These are phyloP conservation scores for Blastobotrys capitulatus DNA, from an alignment of 1,139 yeast species.

Conservation along the genomic window DNA sequence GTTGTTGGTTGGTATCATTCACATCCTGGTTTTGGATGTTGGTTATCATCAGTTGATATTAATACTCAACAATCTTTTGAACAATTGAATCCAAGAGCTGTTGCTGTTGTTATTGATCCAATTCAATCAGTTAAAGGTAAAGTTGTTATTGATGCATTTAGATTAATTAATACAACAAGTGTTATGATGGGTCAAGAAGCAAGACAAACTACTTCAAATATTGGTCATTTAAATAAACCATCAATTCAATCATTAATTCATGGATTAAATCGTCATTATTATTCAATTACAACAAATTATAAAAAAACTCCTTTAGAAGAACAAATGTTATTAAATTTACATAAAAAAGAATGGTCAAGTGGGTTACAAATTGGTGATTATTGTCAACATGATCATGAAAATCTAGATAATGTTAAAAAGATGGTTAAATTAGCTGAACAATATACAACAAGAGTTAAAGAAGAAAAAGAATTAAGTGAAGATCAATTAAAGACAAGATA, in stretches of 20 bases:
- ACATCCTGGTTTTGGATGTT: slow-evolving; percentile 99
- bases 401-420: slow-evolving; percentile 64
- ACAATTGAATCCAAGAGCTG: slow-evolving; percentile 90
- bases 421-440: slow-evolving; percentile 89
- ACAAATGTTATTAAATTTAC: slow-evolving; percentile 88
- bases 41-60: slow-evolving; percentile 96
- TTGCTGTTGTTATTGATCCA: slow-evolving; percentile 97
- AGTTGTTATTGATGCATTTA: slow-evolving; percentile 97
- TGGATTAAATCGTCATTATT: slow-evolving; percentile 94
- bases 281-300: slow-evolving; percentile 90
- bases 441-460: slow-evolving; percentile 86
- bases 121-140: slow-evolving; percentile 98
- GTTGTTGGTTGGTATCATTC: slow-evolving; percentile 99
- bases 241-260: slow-evolving; percentile 96
- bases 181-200: slow-evolving; percentile 97
- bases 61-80: slow-evolving; percentile 97
- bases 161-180: slow-evolving; percentile 84
- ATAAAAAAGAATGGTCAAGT: slow-evolving; percentile 94
- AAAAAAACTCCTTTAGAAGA: slow-evolving; percentile 91
- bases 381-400: slow-evolving; percentile 69
- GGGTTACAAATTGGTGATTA: slow-evolving; percentile 80
- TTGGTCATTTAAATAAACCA: slow-evolving; percentile 95
- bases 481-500: slow-evolving; percentile 92
- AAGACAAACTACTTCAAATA: slow-evolving; percentile 93
- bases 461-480: slow-evolving; percentile 82